Conservation (phyloP, 2,329 filamentous ascomycete species). For the Ophidiomyces ophidiicola region DNA sequence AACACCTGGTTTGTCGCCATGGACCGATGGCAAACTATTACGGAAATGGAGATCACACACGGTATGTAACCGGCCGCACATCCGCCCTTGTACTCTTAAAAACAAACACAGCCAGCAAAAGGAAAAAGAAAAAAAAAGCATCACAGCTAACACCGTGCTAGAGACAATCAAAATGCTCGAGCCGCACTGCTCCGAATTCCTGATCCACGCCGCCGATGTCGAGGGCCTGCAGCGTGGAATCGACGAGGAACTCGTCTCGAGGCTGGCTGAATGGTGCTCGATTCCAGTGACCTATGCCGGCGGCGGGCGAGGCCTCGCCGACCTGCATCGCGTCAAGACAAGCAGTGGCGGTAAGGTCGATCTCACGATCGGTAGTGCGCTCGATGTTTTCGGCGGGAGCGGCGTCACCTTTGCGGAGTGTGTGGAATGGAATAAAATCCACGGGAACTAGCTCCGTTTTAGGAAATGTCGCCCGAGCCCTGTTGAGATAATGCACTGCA, state of each 20-base stretch:
- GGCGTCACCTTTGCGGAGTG: constrained; percentile 83
- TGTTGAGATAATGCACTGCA: neutral
- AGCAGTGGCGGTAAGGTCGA: constrained; percentile 75
- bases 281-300: constrained; percentile 96
- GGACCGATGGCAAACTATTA: constrained; percentile 98
- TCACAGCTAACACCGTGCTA: too few species aligned
- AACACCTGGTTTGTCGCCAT: constrained; percentile 91
- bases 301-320: constrained; percentile 69
- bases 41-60: constrained; percentile 84
- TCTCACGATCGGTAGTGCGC: constrained; percentile 86
- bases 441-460: constrained; percentile 18
- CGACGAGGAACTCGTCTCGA: constrained; percentile 68
- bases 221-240: constrained; percentile 88
- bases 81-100: neutral
- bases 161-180: constrained; percentile 71
- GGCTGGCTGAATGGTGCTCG: constrained; percentile 69
- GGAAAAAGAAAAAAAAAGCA: too few species aligned
- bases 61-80: constrained; percentile 42
- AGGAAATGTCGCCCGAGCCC: neutral
- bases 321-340: constrained; percentile 67
- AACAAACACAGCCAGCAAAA: too few species aligned
- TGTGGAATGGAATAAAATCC: constrained; percentile 63
- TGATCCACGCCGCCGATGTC: constrained; percentile 94
- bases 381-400: constrained; percentile 87
- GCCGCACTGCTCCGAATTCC: constrained; percentile 88